Evolutionary conservation across 805 yeast genomes (phyloP).

Genomic region (Teunomyces kruisii): DNA sequence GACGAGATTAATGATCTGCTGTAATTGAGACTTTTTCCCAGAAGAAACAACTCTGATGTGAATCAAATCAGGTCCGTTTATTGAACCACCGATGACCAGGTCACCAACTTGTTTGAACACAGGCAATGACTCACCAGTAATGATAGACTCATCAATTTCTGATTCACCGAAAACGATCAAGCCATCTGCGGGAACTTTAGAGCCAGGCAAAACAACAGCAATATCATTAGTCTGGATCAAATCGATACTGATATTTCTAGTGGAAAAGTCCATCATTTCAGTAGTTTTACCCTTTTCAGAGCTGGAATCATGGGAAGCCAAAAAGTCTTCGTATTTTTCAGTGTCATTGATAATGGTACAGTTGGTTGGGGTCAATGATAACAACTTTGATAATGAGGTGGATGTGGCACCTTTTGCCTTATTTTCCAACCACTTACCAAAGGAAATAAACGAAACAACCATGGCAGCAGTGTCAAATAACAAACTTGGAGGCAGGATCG

Average conservation of each 20-base stretch:
- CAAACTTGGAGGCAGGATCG: conserved; percentile 56
- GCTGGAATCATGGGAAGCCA: conserved; percentile 7
- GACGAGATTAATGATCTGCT: conserved; percentile 83
- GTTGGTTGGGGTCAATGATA: conserved; percentile 76
- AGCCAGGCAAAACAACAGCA: conserved; percentile 80
- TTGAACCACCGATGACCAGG: conserved; percentile 82
- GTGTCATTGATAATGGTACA: conserved; percentile 62
- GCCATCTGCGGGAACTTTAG: conserved; percentile 92
- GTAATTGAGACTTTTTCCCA: conserved; percentile 82
- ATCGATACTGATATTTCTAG: conserved; percentile 64
- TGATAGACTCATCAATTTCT: conserved; percentile 82
- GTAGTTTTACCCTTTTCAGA: conserved; percentile 6
- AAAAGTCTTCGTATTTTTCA: conserved; percentile 19
- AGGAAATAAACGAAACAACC: conserved; percentile 77
- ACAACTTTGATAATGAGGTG: conserved; percentile 75
- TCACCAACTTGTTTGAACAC: conserved; percentile 63
- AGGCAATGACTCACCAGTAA: conserved; percentile 90
- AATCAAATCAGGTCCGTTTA: conserved; percentile 75
- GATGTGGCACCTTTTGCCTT: conserved; percentile 94
- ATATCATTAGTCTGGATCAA: conserved; percentile 76
- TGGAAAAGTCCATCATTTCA: conserved; percentile 29
- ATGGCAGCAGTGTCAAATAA: conserved; percentile 86
- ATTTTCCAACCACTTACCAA: conserved; percentile 91
- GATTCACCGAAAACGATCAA: conserved; percentile 71
- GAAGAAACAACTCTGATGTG: conserved; percentile 67